These are phyloP conservation scores for Sphaerulina populicola DNA, from an alignment of 2,329 filamentous ascomycete species.

Conservation along the genomic window DNA sequence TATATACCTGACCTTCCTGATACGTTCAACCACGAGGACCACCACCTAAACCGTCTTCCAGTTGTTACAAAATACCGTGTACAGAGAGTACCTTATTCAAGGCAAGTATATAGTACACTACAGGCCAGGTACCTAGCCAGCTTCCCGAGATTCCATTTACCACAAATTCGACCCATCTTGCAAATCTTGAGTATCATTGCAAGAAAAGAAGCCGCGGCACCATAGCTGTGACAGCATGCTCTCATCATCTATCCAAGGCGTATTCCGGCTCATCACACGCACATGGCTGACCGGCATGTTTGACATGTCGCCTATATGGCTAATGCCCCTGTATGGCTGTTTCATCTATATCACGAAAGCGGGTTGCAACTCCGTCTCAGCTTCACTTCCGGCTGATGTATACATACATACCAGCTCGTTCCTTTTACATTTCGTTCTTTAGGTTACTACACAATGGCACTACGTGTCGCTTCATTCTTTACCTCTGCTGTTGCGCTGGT, in stretches of 20 bases:
- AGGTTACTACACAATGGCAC: slow-evolving; percentile 9
- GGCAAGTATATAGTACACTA: too few relatives aligned
- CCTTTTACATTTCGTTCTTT: slow-evolving; percentile 10
- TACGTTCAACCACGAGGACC: too few relatives aligned
- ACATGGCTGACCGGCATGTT: neutral
- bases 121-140: too few relatives aligned
- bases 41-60: too few relatives aligned
- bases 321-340: neutral
- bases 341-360: slow-evolving; percentile 2
- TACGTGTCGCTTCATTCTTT: slow-evolving; percentile 15
- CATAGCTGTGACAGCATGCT: neutral
- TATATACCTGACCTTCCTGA: too few relatives aligned
- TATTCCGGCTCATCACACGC: neutral
- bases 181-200: neutral
- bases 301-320: neutral
- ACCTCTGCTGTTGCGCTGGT: slow-evolving; percentile 29
- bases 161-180: neutral
- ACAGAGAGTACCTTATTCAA: too few relatives aligned
- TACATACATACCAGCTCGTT: neutral
- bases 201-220: neutral
- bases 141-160: too few relatives aligned
- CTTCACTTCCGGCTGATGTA: neutral
- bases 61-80: too few relatives aligned
- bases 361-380: neutral
- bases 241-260: neutral